Conservation (phyloP, 1,284 basidiomycete genomes). For the Ceratobasidium sp. region DNA sequence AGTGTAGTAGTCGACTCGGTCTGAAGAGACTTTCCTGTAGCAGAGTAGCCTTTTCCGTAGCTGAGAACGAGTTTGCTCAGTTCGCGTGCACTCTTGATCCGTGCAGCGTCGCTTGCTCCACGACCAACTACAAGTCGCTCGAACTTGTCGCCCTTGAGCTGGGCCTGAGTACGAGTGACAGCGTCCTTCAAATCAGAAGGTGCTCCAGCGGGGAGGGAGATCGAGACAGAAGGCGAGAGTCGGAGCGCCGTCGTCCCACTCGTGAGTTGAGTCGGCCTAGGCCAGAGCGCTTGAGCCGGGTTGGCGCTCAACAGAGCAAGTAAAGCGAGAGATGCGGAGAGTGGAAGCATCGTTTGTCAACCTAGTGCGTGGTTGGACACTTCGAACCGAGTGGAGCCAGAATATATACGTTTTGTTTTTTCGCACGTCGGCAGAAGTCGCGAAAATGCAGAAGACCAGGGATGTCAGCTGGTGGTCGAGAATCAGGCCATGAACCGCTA, state of each 20-base stretch:
- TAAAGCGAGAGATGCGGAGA: slow-evolving; percentile 25
- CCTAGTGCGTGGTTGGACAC: background rate
- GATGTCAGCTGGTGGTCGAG: background rate
- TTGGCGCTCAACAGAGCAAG: slow-evolving; percentile 31
- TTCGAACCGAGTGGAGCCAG: background rate
- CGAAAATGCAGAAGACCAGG: background rate
- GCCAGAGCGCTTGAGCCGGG: slow-evolving; percentile 67
- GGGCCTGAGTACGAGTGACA: slow-evolving; percentile 60
- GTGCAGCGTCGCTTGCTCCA: slow-evolving; percentile 61
- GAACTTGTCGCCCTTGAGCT: slow-evolving; percentile 64
- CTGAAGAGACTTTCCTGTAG: slow-evolving; percentile 50
- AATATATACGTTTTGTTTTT: slow-evolving; percentile 17
- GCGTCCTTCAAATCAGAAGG: slow-evolving; percentile 67
- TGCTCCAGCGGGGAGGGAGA: slow-evolving; percentile 60
- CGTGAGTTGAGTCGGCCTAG: slow-evolving; percentile 68
- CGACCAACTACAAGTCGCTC: slow-evolving; percentile 68
- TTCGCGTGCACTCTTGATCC: slow-evolving; percentile 56
- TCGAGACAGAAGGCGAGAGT: slow-evolving; percentile 66
- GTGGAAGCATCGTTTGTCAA: background rate
- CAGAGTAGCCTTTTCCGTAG: slow-evolving; percentile 18
- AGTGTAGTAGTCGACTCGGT: slow-evolving; percentile 71
- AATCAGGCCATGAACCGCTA: background rate
- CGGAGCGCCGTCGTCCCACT: slow-evolving; percentile 68
- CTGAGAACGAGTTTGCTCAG: slow-evolving; percentile 49
- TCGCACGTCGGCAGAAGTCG: background rate